Evolutionary conservation across 169 alveolate species (phyloP), one percentile per base, ranked within the genome.

Genomic region (Perkinsus olseni): DNA sequence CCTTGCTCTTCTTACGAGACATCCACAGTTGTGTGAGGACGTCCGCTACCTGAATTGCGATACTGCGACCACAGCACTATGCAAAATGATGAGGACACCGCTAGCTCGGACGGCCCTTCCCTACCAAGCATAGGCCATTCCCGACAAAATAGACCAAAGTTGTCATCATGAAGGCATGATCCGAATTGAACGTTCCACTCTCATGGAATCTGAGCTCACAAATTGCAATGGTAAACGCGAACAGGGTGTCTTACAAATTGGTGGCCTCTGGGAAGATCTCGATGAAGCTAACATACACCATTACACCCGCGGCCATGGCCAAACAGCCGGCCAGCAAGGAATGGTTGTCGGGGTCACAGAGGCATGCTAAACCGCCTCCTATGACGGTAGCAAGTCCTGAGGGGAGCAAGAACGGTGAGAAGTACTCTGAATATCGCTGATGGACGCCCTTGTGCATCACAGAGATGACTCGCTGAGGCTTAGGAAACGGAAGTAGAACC

Each of bases 241-340:
- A 45, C 24, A 17, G 24, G 17, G 24, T 45, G 62, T 17, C 62
- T 45, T 45, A 45, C 62, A 45, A 17, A 17, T 17, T 45, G 62
- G 24, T 74, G 37, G 93, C 93, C 82, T 91, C 39, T 11, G n/a
- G 50, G 39, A 91, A 91, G 38, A 91, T 91, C 93, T 91, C 93
- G 4, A 91, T 20, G 39, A 45, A 91, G 39, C 48, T n/a, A 10
- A 91, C 38, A 38, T 38, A 36, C 39, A 50, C 90, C 92, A 82
- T 92, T 21, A 92, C 94, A 34, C 92, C 94, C 20, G 92, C 94
- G 0, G 92, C 74, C 45, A 92, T 17, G 74, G 82, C 39, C 40
- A 74, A 36, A 21, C 93, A 36, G n/a, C 38, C 36, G 17, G 93
- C 93, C 21, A 92, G 90, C 4, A 92, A 17, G 62, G 24, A 6